Conservation (phyloP, 176 grass and related monocot species). For the Carex pumila region DNA sequence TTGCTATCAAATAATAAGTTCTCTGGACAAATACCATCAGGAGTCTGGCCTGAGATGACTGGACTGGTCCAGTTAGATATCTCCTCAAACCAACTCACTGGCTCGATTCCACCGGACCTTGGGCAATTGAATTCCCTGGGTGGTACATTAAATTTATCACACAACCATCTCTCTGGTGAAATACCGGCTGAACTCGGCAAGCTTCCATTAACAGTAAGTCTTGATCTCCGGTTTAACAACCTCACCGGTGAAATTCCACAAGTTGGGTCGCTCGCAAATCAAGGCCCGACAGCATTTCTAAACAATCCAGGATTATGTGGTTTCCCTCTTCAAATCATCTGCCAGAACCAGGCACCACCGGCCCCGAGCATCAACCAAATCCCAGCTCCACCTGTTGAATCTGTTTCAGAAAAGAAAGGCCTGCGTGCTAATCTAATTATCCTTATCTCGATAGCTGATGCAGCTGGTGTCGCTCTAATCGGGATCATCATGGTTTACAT, state of each 20-base stretch:
- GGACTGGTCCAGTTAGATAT: constrained; percentile 66
- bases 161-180: constrained; percentile 49
- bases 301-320: constrained; percentile 66
- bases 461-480: constrained; percentile 55
- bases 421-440: constrained; percentile 43
- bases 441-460: constrained; percentile 58
- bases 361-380: neutral
- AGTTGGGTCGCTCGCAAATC: constrained; percentile 58
- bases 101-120: constrained; percentile 48
- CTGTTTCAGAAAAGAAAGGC: constrained; percentile 14
- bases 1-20: constrained; percentile 29
- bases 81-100: constrained; percentile 49
- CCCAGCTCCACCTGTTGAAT: neutral
- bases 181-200: constrained; percentile 46
- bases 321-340: constrained; percentile 78
- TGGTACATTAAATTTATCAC: constrained; percentile 66
- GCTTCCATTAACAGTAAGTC: constrained; percentile 58
- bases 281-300: constrained; percentile 73
- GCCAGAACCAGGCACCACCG: constrained; percentile 33
- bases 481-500: constrained; percentile 58
- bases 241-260: constrained; percentile 88
- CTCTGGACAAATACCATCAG: constrained; percentile 32
- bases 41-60: constrained; percentile 41
- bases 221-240: constrained; percentile 79
- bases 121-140: constrained; percentile 45